A percentile compares a stretch with the other conserved stretches of the same genome.
Evolutionary conservation across 2,329 filamentous ascomycete genomes (phyloP).

Genomic region (Paradendryphiella salina): DNA sequence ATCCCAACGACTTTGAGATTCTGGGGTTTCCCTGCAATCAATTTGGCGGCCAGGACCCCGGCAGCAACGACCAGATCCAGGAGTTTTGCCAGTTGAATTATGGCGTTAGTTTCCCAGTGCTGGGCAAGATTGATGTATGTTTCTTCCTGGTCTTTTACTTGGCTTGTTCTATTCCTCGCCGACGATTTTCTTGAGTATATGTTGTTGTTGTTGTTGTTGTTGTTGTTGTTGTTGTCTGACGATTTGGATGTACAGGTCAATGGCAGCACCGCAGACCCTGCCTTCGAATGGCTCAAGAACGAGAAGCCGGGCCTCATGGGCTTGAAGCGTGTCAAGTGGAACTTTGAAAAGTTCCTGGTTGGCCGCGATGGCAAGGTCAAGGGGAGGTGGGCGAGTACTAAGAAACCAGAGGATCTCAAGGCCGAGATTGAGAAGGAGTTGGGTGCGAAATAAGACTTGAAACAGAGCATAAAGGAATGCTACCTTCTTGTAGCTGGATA

Average conservation of each 20-base stretch:
- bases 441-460: constrained; percentile 12
- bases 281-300: constrained; percentile 75
- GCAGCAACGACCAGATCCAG: constrained; percentile 65
- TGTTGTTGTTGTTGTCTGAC: no score
- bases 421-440: constrained; percentile 74
- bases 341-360: constrained; percentile 98
- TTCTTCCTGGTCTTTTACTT: constrained; percentile 2
- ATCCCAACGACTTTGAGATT: constrained; percentile 79
- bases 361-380: constrained; percentile 84
- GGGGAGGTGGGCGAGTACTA: constrained; percentile 82
- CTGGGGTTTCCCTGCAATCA: constrained; percentile 99
- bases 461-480: no score
- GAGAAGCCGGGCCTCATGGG: constrained; percentile 82
- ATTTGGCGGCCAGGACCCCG: constrained; percentile 89
- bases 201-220: no score
- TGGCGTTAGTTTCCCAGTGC: constrained; percentile 86
- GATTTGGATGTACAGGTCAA: constrained; percentile 56
- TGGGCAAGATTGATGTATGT: constrained; percentile 84
- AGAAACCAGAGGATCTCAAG: constrained; percentile 82
- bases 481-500: neutral
- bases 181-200: no score
- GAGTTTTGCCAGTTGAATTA: constrained; percentile 89
- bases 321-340: constrained; percentile 95
- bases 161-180: no score
- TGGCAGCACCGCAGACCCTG: constrained; percentile 74